Base-by-base conservation (phyloP, 2,329 filamentous ascomycete species). In the Nemania serpens region DNA sequence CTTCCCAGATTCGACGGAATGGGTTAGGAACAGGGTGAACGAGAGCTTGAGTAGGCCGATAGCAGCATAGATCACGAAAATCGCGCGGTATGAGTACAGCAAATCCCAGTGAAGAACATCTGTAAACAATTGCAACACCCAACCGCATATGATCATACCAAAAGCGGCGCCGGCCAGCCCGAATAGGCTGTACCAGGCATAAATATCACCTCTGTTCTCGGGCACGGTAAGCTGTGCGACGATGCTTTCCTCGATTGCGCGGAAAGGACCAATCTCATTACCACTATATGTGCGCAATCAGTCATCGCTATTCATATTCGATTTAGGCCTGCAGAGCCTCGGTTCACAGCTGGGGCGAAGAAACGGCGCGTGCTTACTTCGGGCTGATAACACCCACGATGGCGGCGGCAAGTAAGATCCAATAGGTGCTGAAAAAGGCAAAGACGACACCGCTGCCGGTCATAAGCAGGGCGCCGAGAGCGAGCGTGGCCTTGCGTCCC, bases 181-280 rank as follows among this genome's bases (percentile, higher is more conserved):
- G 1, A 79, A 71, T 6, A 88, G 76, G 5, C 77, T 82, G 66
- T 88, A 88, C 85, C 85, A 88, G 3, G 85, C 85, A 62, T 84
- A 88, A 29, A 88, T 76, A 67, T 88, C 84, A 58, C 80, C 78
- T 46, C 84, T 73, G 2, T 76, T 74, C 1, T 74, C 72, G 4
- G 77, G 66, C 0, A 74, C 69, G 0, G 82, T 85, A 3, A 88
- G 75, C 43, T 87, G 84, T 3, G 85, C 84, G 1, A 88, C 74
- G 5, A 82, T 81, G 15, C 82, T 85, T 72, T 88, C 85, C 68
- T 88, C 86, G 29, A 88, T 79, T 41, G 85, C 85, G 41, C 82
- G 78, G 61, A 88, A 88, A 0, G 85, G 86, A 0, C 85, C 85
- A 55, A 88, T 87, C 68, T 88, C 86, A 58, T 85, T 87, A 7